Evolutionary conservation across 805 yeast species (phyloP).

Genomic region (Cyberlindnera maclurae): DNA sequence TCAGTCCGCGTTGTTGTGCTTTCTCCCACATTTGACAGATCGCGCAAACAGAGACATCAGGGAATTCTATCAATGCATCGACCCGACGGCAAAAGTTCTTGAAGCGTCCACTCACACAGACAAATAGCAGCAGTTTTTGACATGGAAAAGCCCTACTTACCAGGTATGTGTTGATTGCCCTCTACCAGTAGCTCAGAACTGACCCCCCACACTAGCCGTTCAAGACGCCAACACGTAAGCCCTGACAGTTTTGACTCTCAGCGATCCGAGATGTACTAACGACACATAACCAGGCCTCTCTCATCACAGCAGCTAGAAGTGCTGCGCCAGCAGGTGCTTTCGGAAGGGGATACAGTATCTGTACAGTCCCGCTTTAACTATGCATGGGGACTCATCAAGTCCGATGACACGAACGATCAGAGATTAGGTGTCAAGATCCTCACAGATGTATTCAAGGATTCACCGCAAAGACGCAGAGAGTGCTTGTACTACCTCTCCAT

Average conservation of each 20-base stretch:
- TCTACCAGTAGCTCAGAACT: not conserved
- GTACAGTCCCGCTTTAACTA: conserved; percentile 86
- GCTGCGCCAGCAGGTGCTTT: conserved; percentile 65
- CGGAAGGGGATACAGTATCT: conserved; percentile 74
- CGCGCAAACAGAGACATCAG: too few species aligned
- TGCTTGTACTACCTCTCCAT: conserved; percentile 80
- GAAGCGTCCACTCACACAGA: too few species aligned
- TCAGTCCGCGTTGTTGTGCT: too few species aligned
- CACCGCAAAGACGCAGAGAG: conserved; percentile 81
- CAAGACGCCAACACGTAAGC: conserved; percentile 26
- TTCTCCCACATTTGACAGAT: too few species aligned
- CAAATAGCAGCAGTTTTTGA: too few species aligned
- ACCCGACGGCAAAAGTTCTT: too few species aligned
- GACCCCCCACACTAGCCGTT: conserved; percentile 17
- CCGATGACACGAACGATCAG: conserved; percentile 54
- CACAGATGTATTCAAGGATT: conserved; percentile 61
- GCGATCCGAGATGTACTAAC: not conserved
- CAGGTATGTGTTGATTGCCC: conserved; percentile 12
- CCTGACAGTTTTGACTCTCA: not conserved
- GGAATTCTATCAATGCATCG: too few species aligned
- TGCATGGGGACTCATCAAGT: conserved; percentile 93
- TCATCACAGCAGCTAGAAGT: conserved; percentile 70
- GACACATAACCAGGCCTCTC: conserved; percentile 39
- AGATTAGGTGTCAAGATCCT: conserved; percentile 73
- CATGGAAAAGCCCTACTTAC: conserved; percentile 13